Conservation (phyloP, 768 basidiomycete genomes). For the Xanthoconium stramineum region DNA sequence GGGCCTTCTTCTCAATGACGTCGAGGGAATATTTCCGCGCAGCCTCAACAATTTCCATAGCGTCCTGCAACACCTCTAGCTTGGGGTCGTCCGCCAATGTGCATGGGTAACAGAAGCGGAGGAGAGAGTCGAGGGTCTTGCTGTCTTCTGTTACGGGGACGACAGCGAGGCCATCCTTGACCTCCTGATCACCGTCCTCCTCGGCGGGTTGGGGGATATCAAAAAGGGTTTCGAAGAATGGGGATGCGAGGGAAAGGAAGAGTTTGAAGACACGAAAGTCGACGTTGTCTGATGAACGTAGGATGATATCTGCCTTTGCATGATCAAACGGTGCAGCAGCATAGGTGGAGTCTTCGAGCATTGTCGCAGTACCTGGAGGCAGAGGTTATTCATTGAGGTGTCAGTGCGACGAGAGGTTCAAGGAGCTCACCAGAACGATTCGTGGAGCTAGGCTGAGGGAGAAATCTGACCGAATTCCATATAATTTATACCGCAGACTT, state of each 20-base stretch:
- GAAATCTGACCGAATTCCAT: neutral
- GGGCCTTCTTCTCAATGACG: neutral
- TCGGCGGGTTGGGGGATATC: neutral
- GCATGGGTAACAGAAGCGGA: neutral
- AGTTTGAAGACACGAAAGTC: neutral
- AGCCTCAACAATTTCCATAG: neutral
- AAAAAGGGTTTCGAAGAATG: neutral
- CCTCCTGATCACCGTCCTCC: neutral
- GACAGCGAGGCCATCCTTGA: neutral
- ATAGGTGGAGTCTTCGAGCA: neutral
- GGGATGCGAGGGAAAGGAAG: neutral
- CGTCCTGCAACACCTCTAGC: neutral
- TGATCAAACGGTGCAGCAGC: neutral
- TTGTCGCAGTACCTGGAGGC: neutral
- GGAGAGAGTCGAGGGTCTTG: neutral
- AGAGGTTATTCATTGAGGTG: neutral
- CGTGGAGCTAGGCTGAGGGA: neutral
- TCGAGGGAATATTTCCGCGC: neutral
- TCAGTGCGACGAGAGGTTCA: neutral
- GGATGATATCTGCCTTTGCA: neutral
- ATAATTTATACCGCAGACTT: neutral
- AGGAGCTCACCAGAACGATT: neutral
- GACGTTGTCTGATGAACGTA: neutral
- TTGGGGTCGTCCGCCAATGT: neutral
- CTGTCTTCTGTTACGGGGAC: neutral